These are phyloP conservation scores for Chalciporus pseudorubinellus DNA, from an alignment of 768 basidiomycete species.

Conservation along the genomic window DNA sequence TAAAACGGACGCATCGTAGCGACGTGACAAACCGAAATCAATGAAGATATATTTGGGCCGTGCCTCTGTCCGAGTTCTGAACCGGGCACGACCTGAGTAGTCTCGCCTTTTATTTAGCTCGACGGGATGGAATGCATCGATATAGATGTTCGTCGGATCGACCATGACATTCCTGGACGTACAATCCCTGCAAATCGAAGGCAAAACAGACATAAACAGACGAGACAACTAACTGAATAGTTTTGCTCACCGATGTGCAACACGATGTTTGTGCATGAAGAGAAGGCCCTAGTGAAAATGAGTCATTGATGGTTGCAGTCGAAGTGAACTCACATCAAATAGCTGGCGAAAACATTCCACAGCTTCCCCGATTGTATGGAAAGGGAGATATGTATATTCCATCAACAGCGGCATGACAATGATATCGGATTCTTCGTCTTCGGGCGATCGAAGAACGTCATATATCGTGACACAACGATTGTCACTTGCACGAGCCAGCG, in stretches of 20 bases:
- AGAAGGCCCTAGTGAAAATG: slow-evolving; percentile 13
- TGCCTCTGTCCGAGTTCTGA: slow-evolving; percentile 21
- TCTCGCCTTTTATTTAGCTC: no score
- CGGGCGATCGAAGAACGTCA: no score
- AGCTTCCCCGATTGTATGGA: background rate
- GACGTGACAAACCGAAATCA: slow-evolving; percentile 35
- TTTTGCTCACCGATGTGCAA: slow-evolving; percentile 1
- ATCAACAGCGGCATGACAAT: no score
- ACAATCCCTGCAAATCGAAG: slow-evolving; percentile 21
- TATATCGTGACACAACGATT: no score
- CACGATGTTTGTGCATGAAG: slow-evolving; percentile 19
- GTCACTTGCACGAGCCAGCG: no score
- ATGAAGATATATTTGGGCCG: slow-evolving; percentile 7
- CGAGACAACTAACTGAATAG: no score
- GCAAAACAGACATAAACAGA: no score
- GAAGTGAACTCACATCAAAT: slow-evolving; percentile 19
- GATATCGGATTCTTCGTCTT: no score
- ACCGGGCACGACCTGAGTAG: no score
- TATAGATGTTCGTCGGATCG: slow-evolving; percentile 22
- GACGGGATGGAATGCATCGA: slow-evolving; percentile 11
- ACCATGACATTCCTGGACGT: slow-evolving; percentile 30
- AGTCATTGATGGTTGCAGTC: background rate
- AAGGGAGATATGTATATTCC: no score
- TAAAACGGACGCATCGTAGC: slow-evolving; percentile 17
- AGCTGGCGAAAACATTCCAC: slow-evolving; percentile 26